Evolutionary conservation across 148 eudicot species (phyloP).

Genomic region (Fagopyrum homotropicum): DNA sequence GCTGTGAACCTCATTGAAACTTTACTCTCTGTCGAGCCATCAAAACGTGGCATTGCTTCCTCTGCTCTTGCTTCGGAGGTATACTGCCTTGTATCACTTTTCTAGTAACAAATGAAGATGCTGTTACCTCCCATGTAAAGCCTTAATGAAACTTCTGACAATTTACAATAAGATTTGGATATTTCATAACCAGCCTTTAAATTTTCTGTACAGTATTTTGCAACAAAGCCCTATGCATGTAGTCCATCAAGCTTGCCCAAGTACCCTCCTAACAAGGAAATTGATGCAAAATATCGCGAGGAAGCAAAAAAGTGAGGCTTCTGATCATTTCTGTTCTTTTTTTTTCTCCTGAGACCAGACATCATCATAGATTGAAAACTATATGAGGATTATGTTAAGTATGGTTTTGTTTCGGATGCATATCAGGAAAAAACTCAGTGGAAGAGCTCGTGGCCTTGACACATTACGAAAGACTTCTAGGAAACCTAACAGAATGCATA

Average conservation of each 20-base stretch:
- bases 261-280: constrained; percentile 87
- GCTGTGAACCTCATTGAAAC: constrained; percentile 54
- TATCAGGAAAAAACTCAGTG: constrained; percentile 58
- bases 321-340: not conserved
- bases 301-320: constrained; percentile 52
- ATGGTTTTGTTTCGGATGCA: constrained; percentile 1
- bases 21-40: constrained; percentile 82
- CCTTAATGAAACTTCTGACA: not conserved
- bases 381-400: not conserved
- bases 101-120: not conserved
- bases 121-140: not conserved
- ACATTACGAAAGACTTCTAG: constrained; percentile 37
- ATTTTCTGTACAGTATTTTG: constrained; percentile 50
- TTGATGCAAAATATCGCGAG: constrained; percentile 75
- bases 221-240: constrained; percentile 76
- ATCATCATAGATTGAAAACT: not conserved
- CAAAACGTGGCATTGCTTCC: constrained; percentile 72
- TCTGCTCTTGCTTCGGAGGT: constrained; percentile 83
- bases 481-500: constrained; percentile 49
- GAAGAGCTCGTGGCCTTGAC: constrained; percentile 58
- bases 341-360: not conserved
- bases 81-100: constrained; percentile 9
- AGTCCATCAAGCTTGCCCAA: constrained; percentile 78
- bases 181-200: constrained; percentile 3
- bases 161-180: not conserved